Evolutionary conservation across 2,329 filamentous ascomycete genomes (phyloP).

Genomic region (Beauveria rudraprayagi): DNA sequence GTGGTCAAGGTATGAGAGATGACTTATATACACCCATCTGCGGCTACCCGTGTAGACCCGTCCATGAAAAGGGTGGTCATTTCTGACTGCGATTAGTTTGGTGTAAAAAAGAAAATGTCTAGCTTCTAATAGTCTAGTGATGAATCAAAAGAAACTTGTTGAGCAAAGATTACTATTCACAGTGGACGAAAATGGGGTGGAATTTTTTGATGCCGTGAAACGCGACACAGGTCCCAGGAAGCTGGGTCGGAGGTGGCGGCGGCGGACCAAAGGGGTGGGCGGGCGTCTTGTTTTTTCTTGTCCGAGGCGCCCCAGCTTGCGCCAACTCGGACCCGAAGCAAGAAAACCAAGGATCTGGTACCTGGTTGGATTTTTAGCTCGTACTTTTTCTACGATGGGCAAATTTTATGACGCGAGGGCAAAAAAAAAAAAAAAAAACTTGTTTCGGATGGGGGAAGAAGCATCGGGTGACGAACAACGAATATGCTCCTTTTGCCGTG

Average conservation of each 20-base stretch:
- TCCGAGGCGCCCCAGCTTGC: not conserved
- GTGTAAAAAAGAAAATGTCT: not conserved
- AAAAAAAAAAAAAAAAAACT: not conserved
- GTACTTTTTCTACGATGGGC: not conserved
- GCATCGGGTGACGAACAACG: not conserved
- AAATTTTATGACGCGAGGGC: not conserved
- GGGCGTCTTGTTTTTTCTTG: not conserved
- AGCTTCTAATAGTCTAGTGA: not conserved
- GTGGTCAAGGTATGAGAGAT: not conserved
- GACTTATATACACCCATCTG: slow-evolving; percentile 4
- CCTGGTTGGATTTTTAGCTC: not conserved
- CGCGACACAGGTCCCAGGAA: slow-evolving; percentile 1
- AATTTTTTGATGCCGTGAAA: slow-evolving; percentile 5
- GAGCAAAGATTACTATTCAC: not conserved
- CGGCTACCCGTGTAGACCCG: not conserved
- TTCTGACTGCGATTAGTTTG: not conserved
- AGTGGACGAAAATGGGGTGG: not conserved
- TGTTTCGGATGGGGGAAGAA: slow-evolving; percentile 5
- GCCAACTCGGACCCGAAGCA: not conserved
- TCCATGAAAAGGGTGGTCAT: too few relatives aligned
- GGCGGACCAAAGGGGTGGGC: too few relatives aligned
- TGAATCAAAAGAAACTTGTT: not conserved
- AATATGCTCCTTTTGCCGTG: not conserved
- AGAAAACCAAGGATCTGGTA: not conserved
- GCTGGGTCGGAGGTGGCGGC: not conserved